Evolutionary conservation across 257 asterid species (phyloP), one percentile per base, ranked within the genome.

Genomic region (Jasminum sambac): DNA sequence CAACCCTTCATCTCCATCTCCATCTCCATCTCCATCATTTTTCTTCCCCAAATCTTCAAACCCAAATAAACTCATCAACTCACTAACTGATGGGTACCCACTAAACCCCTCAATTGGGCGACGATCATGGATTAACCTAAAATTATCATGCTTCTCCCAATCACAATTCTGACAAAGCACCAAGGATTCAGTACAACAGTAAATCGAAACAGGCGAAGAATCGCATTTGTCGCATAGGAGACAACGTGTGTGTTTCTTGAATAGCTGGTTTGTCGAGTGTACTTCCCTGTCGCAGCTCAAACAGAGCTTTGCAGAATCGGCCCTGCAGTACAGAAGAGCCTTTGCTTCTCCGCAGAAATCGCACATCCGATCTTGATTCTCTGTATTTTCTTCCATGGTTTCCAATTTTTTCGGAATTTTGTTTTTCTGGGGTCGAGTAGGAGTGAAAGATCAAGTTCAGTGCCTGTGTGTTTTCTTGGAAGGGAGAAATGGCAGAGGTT

Each of bases 161-260:
- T 95, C 99, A 78, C 99, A 95, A 69, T 89, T 91, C 88, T 91
- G 97, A 70, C 99, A 95, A 21, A 86, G 83, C 43, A 95, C 92
- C 5, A 76, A 77, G 26, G 79, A 74, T 59, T 95, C 90, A 3
- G 96, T 79, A 63, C 79, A 70, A 74, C 99, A 95, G 69, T 85
- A 88, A 38, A 95, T 95, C 3, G 98, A 84, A 5, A 90, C 87
- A 1, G 98, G 94, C 36, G 90, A 78, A 4, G 95, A 79, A 39
- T 76, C 69, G 75, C 99, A 95, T 1, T 83, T 40, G 74, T 95
- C 84, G 80, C 99, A 95, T 42, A 95, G 96, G 11, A 95, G 83
- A 65, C 87, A 88, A 0, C 99, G 95, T 37, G 79, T 74, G 72
- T 95, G 99, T 68, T 95, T 95, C 13, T 79, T 71, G 80, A 95